Base-by-base conservation (phyloP, 768 basidiomycete genomes). In the Obba rivulosa region DNA sequence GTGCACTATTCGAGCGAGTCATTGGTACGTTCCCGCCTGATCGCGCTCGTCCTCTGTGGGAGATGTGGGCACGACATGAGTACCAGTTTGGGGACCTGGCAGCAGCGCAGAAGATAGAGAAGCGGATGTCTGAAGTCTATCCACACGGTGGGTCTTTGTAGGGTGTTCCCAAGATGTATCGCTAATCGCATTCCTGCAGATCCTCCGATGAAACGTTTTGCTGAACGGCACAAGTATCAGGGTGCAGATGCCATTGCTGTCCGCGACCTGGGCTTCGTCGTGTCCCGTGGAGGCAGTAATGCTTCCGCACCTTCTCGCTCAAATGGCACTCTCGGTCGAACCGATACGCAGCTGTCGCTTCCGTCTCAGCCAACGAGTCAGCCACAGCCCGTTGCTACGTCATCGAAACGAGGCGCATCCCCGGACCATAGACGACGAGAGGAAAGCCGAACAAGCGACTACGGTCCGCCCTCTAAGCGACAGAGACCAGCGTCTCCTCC, bases 71-170 rank as follows among this genome's bases (percentile, higher is more conserved):
- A 3, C 77, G 86, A 47, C 95, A 95, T 68, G 92, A 96, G 65
- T 97, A 93, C 68, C 85, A 90, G 59, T 97, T 88, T 60, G 92
- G 92, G n/a, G 92, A 94, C 66, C 72, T 94, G 31, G 83, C 88
- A 37, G 86, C 89, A 1, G 80, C 89, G 2, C 82, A 88, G 56
- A 91, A 94, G 66, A 78, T 97, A 41, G 93, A 96, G 65, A 83
- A 83, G 52, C 80, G 96, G 8, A 87, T 97, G 57, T 73, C 85
- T 1, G 94, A 97, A 51, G 81, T 83, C 1, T 97, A 91, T 66
- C 84, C 92, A 0, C 80, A 80, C 42, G 92, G 92, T 92, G 52
- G 35, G 80, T 41, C 20, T 16, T 22, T 2, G 24, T 7, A n/a
- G n/a, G 23, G 0, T 17, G 2, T 13, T 34, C 41, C 3, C 17